Evolutionary conservation across 2,329 filamentous ascomycete species (phyloP).

Genomic region (Waltergamsia citrina): DNA sequence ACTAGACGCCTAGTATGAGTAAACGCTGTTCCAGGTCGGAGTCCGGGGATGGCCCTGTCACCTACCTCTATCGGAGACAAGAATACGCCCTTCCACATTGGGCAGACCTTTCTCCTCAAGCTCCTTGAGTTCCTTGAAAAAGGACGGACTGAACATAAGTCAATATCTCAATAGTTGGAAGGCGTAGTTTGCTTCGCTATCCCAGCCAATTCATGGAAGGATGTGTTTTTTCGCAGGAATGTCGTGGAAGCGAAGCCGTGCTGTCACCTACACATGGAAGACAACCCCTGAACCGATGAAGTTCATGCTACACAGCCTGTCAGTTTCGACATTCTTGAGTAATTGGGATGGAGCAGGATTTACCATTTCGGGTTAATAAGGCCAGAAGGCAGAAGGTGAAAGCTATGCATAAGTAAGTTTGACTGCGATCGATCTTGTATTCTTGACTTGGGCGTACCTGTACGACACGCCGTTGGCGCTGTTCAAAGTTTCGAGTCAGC

Average conservation of each 20-base stretch:
- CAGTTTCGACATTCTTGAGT: not conserved
- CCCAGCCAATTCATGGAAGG: not conserved
- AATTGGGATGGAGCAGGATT: not conserved
- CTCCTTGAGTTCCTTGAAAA: slow-evolving; percentile 30
- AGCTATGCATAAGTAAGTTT: slow-evolving; percentile 26
- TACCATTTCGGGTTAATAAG: slow-evolving; percentile 56
- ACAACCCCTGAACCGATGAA: slow-evolving; percentile 63
- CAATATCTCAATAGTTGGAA: not conserved
- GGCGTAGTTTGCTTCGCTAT: not conserved
- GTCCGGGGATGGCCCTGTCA: not conserved
- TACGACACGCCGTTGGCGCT: slow-evolving; percentile 21
- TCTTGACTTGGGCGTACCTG: slow-evolving; percentile 14
- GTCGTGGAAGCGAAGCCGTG: not conserved
- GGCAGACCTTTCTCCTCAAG: slow-evolving; percentile 26
- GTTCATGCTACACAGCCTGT: slow-evolving; percentile 40
- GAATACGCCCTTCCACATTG: slow-evolving; percentile 37
- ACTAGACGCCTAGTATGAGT: no score
- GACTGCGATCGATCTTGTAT: slow-evolving; percentile 4
- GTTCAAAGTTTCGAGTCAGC: slow-evolving; percentile 4
- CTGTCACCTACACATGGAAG: slow-evolving; percentile 42
- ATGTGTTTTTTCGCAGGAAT: not conserved
- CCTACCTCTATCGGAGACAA: slow-evolving; percentile 51
- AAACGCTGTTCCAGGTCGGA: no score
- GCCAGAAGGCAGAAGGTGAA: slow-evolving; percentile 58
- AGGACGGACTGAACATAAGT: slow-evolving; percentile 13